Evolutionary conservation across 108 stramenopile genomes (phyloP), one percentile per base, ranked within the genome.

Genomic region (Nitzschia sp.): DNA sequence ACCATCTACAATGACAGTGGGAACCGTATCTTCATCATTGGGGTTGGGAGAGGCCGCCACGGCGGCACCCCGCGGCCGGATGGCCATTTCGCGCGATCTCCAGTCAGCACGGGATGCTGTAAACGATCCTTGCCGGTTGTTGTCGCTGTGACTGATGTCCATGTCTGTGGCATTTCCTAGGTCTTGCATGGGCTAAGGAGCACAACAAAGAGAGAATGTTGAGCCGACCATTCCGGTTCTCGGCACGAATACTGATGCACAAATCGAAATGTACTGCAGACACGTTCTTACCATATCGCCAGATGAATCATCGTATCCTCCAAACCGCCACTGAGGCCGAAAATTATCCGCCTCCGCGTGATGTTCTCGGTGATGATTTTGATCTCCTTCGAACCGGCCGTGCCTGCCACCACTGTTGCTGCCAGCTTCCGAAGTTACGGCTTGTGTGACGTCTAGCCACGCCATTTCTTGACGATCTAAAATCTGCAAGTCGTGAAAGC

Each of bases 401-500:
- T 61, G 54, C 41, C 58, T 63, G 19, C 41, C 64, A 50, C 5
- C 33, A 36, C 60, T 50, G 58, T 54, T 56, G 47, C 23, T 62
- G 13, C 60, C 54, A 36, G 61, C 50, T 46, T 31, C 67, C 25
- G 13, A 38, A 1, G 54, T 47, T 30, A 77, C 83, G 21, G 80
- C 59, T 45, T 89, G 80, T 45, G 84, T 91, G 0, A 94, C 86
- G 81, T 95, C 90, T 54, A 95, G 62, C 93, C 93, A 96, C 6
- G 87, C 87, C 85, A 91, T 89, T 77, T 90, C 84, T 46, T 82
- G 69, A 53, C 89, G 64, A 69, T 97, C 96, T n/a, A 97, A 75
- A 26, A 97, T 86, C 63, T 96, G 92, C 70, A 97, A 80, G 63
- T 96, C 96, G 58, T 93, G 79, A 78, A 94, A 97, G 76, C 96